Conservation (phyloP, 2,329 filamentous ascomycete genomes). For the Ilyonectria sp. region DNA sequence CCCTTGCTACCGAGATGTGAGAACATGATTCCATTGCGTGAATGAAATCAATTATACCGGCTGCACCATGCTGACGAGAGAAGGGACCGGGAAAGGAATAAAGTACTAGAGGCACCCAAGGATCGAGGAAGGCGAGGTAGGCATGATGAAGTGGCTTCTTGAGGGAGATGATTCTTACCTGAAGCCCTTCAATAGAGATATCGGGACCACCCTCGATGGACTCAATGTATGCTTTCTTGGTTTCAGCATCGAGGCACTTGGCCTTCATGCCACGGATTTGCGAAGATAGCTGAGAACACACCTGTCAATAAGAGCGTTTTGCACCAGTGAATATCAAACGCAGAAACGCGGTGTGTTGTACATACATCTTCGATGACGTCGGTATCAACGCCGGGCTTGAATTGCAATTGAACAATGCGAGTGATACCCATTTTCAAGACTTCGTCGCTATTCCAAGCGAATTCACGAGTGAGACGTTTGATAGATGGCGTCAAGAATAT, state of each 20-base stretch:
- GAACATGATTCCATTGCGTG: neutral
- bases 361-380: neutral
- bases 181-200: constrained; percentile 11
- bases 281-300: neutral
- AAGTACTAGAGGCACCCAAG: too few relatives aligned
- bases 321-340: neutral
- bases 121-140: too few relatives aligned
- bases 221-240: constrained; percentile 9
- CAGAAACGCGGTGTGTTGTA: neutral
- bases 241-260: neutral
- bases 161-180: constrained; percentile 4
- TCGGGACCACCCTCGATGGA: constrained; percentile 9
- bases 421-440: constrained; percentile 12
- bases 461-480: neutral
- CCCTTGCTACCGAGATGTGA: neutral
- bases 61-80: neutral
- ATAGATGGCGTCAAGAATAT: neutral
- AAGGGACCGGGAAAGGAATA: too few relatives aligned
- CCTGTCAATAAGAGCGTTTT: neutral
- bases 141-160: too few relatives aligned
- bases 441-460: neutral
- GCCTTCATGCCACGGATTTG: neutral
- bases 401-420: constrained; percentile 8
- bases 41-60: neutral
- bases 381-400: neutral